Evolutionary conservation across 140 eudicot species (phyloP).

Genomic region (Anethum foeniculum): DNA sequence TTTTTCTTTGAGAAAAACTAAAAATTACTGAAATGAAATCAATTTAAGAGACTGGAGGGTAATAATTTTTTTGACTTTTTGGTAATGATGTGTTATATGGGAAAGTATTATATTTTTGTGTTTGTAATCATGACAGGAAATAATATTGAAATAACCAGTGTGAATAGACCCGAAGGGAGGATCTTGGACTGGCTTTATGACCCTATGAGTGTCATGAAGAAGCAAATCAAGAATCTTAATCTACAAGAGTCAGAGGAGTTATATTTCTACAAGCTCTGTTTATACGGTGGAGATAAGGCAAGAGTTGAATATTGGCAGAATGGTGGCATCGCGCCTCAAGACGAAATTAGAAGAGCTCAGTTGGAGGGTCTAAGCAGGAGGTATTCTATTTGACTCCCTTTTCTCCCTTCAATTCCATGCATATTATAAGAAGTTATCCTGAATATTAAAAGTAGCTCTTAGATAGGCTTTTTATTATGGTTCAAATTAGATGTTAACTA

Average conservation of each 20-base stretch:
- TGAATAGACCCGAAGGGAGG: slow-evolving; percentile 20
- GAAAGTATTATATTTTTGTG: background rate
- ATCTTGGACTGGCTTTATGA: slow-evolving; percentile 22
- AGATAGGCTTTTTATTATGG: background rate
- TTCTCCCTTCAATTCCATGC: background rate
- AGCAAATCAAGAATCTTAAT: slow-evolving; percentile 15
- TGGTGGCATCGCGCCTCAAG: slow-evolving; percentile 17
- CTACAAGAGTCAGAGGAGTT: slow-evolving; percentile 17
- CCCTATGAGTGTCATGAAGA: slow-evolving; percentile 20
- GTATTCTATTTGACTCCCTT: background rate
- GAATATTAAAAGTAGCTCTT: background rate
- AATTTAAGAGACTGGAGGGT: background rate
- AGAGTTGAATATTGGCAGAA: slow-evolving; percentile 16
- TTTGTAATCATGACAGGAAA: slow-evolving; percentile 5
- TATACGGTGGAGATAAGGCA: slow-evolving; percentile 12
- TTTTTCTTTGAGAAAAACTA: background rate
- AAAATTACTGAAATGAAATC: background rate
- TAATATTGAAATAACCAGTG: slow-evolving; percentile 19
- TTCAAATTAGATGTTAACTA: background rate
- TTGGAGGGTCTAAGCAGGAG: slow-evolving; percentile 23
- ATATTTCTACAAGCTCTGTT: slow-evolving; percentile 17
- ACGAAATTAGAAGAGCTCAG: slow-evolving; percentile 18
- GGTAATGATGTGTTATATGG: background rate
- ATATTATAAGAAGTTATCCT: background rate
- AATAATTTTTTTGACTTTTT: background rate